A percentile compares a stretch with the other conserved stretches of the same genome.
Conservation (phyloP, 139 green algal species). For the Eudorina sp. region DNA sequence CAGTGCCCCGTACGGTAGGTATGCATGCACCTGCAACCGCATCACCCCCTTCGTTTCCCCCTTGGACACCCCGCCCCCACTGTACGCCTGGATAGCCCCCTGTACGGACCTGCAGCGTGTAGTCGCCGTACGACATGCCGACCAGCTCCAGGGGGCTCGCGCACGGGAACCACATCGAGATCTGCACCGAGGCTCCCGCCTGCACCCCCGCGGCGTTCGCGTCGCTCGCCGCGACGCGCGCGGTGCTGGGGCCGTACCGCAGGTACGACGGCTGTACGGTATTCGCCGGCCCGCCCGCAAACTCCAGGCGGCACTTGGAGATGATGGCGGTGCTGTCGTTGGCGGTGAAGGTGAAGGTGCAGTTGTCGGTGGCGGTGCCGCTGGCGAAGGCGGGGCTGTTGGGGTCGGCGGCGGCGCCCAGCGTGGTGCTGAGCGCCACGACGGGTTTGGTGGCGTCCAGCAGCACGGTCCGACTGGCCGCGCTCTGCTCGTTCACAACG, state of each 20-base stretch:
- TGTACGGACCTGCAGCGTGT: slow-evolving; percentile 26
- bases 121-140: slow-evolving; percentile 51
- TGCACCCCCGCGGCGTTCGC: too few relatives aligned
- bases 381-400: not conserved
- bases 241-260: not conserved
- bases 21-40: too few relatives aligned
- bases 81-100: not conserved
- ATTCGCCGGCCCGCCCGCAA: slow-evolving; percentile 13
- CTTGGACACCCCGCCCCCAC: too few relatives aligned
- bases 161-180: not conserved
- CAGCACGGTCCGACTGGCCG: slow-evolving; percentile 44
- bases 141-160: slow-evolving; percentile 23
- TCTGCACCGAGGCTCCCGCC: too few relatives aligned
- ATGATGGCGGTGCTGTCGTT: slow-evolving; percentile 61
- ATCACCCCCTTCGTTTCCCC: too few relatives aligned
- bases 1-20: too few relatives aligned
- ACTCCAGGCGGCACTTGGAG: slow-evolving; percentile 58
- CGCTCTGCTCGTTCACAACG: slow-evolving; percentile 30
- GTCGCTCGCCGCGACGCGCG: too few relatives aligned
- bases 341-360: slow-evolving; percentile 55
- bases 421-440: not conserved
- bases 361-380: slow-evolving; percentile 7
- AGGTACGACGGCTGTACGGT: slow-evolving; percentile 5
- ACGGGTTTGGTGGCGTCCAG: slow-evolving; percentile 60
- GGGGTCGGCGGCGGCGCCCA: not conserved